Base-by-base conservation (phyloP, 2,329 filamentous ascomycete species). In the Xylariaceae sp. region DNA sequence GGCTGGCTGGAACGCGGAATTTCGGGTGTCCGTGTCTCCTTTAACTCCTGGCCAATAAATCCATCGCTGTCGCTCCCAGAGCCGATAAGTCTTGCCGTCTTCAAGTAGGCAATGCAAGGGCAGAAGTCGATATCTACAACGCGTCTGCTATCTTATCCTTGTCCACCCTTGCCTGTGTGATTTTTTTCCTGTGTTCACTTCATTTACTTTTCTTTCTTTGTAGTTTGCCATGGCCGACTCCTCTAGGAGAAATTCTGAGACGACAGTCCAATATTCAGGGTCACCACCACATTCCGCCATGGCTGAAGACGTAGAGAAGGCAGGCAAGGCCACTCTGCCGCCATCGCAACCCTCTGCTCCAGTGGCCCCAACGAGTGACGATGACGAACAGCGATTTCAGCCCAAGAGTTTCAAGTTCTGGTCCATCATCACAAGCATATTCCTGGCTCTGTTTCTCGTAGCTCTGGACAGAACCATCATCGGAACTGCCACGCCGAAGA, bases 381-480 rank as follows among this genome's bases (percentile, higher is more conserved):
- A 67, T 44, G 62, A 67, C 13, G 67, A 77, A 44, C 70, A 75
- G 35, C 77, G 81, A 57, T 84, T 78, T 72, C 72, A 80, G 60
- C 82, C 81, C 10, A 79, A 76, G 68, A 82, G 76, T 7, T 56
- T 80, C 61, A 78, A 77, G 65, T 84, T 84, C 66, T 84, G 82
- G 82, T 74, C 82, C 62, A 76, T 82, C 51, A 74, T 84, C 7
- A 44, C 79, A 35, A 82, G 79, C 61, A 78, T 82, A 61, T 80
- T 84, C 59, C 71, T 82, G 5, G 77, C 80, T 62, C 74, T 85
- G 65, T 83, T 85, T 63, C 74, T 84, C 35, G 80, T 85, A 23
- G 82, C 82, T n/a, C 75, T 85, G 9, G 80, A 82, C 66, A 73
- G 79, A 30, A 83, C 81, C n/a, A 83, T 84, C 63, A 74, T 84